Evolutionary conservation across 1,284 basidiomycete genomes (phyloP).

Genomic region (Gymnopus androsaceus): DNA sequence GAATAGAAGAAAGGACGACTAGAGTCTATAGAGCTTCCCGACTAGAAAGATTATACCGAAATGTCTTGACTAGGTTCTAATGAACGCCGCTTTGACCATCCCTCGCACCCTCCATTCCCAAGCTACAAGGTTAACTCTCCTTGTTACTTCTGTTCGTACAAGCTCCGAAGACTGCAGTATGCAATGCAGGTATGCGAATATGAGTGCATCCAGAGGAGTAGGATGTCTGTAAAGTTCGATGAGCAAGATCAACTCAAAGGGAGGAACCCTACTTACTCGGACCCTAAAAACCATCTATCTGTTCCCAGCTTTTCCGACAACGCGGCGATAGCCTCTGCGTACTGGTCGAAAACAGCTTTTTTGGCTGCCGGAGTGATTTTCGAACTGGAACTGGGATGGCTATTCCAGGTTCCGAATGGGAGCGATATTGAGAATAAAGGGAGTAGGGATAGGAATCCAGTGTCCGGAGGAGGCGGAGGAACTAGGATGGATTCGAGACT

Average conservation of each 20-base stretch:
- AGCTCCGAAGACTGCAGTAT: constrained; percentile 55
- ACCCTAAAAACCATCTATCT: constrained; percentile 78
- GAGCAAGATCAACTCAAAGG: not conserved
- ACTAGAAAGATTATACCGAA: not conserved
- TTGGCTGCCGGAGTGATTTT: constrained; percentile 45
- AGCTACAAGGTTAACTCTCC: constrained; percentile 70
- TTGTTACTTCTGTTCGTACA: constrained; percentile 64
- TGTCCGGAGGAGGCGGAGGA: constrained; percentile 69
- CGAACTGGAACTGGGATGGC: constrained; percentile 19
- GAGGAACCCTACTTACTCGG: constrained; percentile 48
- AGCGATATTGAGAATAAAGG: constrained; percentile 32
- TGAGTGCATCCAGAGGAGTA: constrained; percentile 75
- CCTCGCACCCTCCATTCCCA: constrained; percentile 72
- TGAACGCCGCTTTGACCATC: constrained; percentile 59
- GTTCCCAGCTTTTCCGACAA: constrained; percentile 72
- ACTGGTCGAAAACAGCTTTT: constrained; percentile 48
- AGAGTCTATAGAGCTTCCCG: not conserved
- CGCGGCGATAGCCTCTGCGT: constrained; percentile 69
- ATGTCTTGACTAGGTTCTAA: not conserved
- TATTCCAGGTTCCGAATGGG: constrained; percentile 45
- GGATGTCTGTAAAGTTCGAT: constrained; percentile 48
- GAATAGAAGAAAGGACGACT: not conserved
- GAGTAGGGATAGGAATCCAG: constrained; percentile 62
- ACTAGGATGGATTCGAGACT: constrained; percentile 47
- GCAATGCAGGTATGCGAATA: constrained; percentile 75